phyloP scores from a whole-genome alignment of 129 eudicot species.

The Tagetes patula region DNA sequence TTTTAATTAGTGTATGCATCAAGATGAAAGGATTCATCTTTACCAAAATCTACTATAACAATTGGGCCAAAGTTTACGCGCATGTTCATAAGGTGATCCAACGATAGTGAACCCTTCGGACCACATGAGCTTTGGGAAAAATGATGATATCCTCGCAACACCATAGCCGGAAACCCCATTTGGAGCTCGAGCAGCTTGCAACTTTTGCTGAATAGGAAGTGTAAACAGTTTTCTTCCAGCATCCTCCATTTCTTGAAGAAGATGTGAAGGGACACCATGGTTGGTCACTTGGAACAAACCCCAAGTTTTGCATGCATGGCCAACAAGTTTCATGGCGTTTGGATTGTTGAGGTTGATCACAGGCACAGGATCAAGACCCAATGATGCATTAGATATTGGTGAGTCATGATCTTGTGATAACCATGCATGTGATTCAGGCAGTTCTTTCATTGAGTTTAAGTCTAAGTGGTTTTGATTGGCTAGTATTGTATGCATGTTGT shows the following conservation, averaged over 20 bases:
- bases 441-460: slow-evolving; percentile 54
- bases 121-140: slow-evolving; percentile 85
- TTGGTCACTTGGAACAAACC: slow-evolving; percentile 72
- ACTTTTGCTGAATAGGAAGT: slow-evolving; percentile 73
- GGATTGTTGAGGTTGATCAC: slow-evolving; percentile 48
- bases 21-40: background rate
- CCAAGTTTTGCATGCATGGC: slow-evolving; percentile 87
- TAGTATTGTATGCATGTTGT: slow-evolving; percentile 45
- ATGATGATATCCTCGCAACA: slow-evolving; percentile 69
- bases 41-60: slow-evolving; percentile 64
- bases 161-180: slow-evolving; percentile 77
- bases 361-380: slow-evolving; percentile 35
- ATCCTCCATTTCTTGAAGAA: slow-evolving; percentile 49
- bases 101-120: slow-evolving; percentile 83
- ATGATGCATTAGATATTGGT: background rate
- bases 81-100: slow-evolving; percentile 73
- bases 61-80: slow-evolving; percentile 81
- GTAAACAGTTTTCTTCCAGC: slow-evolving; percentile 45
- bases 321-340: slow-evolving; percentile 49
- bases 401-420: slow-evolving; percentile 13
- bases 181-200: slow-evolving; percentile 62
- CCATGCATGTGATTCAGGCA: slow-evolving; percentile 91
- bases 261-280: slow-evolving; percentile 47
- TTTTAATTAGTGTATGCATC: background rate
- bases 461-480: slow-evolving; percentile 47